These are phyloP conservation scores for Botryotinia convoluta DNA, from an alignment of 2,329 filamentous ascomycete species.

Conservation along the genomic window DNA sequence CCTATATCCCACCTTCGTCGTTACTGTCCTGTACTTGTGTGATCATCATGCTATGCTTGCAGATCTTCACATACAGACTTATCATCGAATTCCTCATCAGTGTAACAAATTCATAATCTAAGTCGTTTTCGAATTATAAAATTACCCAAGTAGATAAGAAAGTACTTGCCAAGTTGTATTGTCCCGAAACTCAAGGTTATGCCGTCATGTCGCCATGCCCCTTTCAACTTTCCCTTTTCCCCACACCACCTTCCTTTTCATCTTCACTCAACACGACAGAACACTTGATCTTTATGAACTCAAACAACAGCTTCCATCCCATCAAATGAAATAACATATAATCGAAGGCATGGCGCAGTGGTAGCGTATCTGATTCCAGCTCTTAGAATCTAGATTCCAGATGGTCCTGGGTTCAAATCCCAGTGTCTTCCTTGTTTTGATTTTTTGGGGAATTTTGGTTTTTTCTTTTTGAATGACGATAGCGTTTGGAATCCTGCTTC, in stretches of 20 bases:
- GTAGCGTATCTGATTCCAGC: conserved; percentile 1
- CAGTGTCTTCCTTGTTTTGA: conserved; percentile 9
- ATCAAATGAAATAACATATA: neutral
- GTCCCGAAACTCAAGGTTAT: neutral
- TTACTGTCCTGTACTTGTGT: neutral
- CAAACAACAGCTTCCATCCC: neutral
- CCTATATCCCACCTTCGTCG: neutral
- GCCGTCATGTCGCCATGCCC: neutral
- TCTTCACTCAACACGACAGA: neutral
- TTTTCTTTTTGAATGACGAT: neutral
- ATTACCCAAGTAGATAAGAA: neutral
- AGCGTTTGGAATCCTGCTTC: neutral
- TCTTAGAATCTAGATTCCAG: conserved; percentile 27
- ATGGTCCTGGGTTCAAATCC: conserved; percentile 24
- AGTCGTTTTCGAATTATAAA: neutral
- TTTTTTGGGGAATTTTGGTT: neutral
- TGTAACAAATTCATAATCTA: neutral
- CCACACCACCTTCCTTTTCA: neutral
- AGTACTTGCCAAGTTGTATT: neutral
- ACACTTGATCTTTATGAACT: neutral
- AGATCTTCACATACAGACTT: neutral
- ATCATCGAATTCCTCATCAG: neutral
- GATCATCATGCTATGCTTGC: neutral
- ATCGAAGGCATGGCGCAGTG: conserved; percentile 11
- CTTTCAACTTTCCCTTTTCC: neutral